These are phyloP conservation scores for Serendipita sp. DNA, from an alignment of 768 basidiomycete species.

Conservation along the genomic window DNA sequence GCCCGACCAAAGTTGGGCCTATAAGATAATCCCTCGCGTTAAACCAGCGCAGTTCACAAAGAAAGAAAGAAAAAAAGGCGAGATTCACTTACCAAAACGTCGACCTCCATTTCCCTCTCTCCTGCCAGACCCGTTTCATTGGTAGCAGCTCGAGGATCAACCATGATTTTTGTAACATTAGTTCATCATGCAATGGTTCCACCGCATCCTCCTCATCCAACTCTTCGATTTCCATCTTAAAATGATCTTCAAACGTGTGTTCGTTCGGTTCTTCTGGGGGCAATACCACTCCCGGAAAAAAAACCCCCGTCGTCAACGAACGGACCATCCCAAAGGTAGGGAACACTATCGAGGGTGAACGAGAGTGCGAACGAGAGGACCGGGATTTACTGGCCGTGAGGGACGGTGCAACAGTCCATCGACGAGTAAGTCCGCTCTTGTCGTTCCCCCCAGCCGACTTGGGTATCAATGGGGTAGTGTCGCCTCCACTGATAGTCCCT, in stretches of 20 bases:
- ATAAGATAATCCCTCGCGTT: not conserved
- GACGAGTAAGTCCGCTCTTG: not conserved
- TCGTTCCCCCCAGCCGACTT: not conserved
- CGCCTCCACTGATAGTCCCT: not conserved
- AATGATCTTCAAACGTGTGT: slow-evolving; percentile 5
- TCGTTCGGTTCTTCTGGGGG: not conserved
- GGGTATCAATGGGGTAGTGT: not conserved
- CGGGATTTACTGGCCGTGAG: not conserved
- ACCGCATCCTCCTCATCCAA: slow-evolving; percentile 4
- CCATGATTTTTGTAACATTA: not conserved
- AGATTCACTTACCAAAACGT: slow-evolving; percentile 1
- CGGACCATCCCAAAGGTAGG: not conserved
- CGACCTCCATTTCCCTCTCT: not conserved
- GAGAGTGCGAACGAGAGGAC: not conserved
- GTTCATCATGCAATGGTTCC: slow-evolving; percentile 2
- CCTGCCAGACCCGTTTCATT: slow-evolving; percentile 3
- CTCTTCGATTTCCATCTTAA: not conserved
- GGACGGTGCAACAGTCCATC: not conserved
- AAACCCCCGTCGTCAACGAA: not conserved
- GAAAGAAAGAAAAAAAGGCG: not conserved
- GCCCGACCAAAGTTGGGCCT: not conserved
- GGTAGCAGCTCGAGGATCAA: not conserved
- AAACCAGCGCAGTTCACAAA: not conserved
- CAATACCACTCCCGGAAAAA: not conserved
- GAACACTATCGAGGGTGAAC: not conserved